Percentiles rank a stretch among this genome's conserved stretches.
Evolutionary conservation across 1,139 yeast genomes (phyloP).

Genomic region (Zygoascus hellenicus): DNA sequence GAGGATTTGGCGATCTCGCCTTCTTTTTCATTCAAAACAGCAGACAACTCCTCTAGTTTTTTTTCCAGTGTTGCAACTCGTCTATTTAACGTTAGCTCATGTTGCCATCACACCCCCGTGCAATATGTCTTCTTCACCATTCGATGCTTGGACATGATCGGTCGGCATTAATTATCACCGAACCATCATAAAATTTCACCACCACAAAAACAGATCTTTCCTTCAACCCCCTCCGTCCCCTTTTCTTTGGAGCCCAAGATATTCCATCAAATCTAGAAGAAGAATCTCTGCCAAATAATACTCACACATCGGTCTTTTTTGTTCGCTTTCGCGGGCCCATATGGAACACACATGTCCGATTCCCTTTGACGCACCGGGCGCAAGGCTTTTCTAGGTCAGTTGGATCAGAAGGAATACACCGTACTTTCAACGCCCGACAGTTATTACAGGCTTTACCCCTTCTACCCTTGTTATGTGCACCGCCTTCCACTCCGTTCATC

Average conservation of each 20-base stretch:
- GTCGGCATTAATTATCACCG: background rate
- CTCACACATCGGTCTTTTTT: constrained; percentile 29
- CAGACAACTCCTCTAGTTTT: constrained; percentile 32
- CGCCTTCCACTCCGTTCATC: background rate
- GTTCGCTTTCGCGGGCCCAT: constrained; percentile 54
- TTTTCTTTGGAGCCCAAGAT: no score
- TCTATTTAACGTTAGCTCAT: constrained; percentile 10
- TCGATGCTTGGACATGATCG: background rate
- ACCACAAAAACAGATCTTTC: background rate
- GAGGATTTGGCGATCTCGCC: constrained; percentile 4
- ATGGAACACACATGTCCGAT: constrained; percentile 63
- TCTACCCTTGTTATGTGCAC: constrained; percentile 20
- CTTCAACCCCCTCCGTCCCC: no score
- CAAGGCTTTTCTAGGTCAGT: constrained; percentile 61
- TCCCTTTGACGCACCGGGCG: constrained; percentile 61
- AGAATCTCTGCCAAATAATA: constrained; percentile 5
- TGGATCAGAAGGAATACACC: constrained; percentile 69
- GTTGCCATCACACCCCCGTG: background rate
- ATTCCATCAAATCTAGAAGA: no score
- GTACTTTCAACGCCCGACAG: constrained; percentile 75
- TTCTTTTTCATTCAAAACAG: constrained; percentile 16
- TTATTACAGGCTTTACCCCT: constrained; percentile 66
- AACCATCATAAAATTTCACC: background rate
- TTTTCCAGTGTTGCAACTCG: constrained; percentile 36
- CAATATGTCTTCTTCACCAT: background rate